phyloP scores from a whole-genome alignment of 495 filamentous ascomycete species.

The Cercophora newfieldiana region DNA sequence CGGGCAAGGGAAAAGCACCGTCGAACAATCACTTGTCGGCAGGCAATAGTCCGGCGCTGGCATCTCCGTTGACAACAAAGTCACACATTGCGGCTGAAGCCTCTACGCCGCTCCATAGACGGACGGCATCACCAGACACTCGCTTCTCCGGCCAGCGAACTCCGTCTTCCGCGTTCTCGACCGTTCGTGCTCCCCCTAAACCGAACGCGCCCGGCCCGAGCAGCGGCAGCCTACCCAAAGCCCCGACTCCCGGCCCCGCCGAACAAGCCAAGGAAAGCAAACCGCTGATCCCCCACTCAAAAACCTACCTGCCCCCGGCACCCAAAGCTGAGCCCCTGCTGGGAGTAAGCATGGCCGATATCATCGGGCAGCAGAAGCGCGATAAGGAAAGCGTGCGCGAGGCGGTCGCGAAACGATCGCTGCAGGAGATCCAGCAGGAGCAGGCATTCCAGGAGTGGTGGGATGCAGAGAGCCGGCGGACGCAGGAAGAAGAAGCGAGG shows the following conservation, averaged over 20 bases:
- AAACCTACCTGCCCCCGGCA: slow-evolving; percentile 47
- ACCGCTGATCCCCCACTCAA: slow-evolving; percentile 50
- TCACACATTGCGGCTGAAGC: slow-evolving; percentile 34
- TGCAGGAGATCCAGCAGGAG: slow-evolving; percentile 93
- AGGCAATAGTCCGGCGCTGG: slow-evolving; percentile 46
- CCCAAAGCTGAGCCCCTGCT: slow-evolving; percentile 56
- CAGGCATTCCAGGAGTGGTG: slow-evolving; percentile 98
- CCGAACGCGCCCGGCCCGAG: slow-evolving; percentile 10
- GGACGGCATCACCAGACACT: slow-evolving; percentile 57
- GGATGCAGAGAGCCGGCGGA: slow-evolving; percentile 81
- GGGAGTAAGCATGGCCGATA: slow-evolving; percentile 79
- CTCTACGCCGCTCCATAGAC: slow-evolving; percentile 36
- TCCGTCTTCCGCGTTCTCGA: slow-evolving; percentile 8
- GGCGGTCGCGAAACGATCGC: slow-evolving; percentile 77
- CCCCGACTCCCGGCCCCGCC: not conserved
- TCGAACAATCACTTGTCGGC: slow-evolving; percentile 32
- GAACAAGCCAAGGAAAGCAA: slow-evolving; percentile 1
- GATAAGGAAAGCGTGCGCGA: slow-evolving; percentile 83
- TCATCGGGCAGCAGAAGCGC: slow-evolving; percentile 79
- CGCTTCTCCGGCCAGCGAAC: slow-evolving; percentile 53
- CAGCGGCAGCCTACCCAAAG: slow-evolving; percentile 18
- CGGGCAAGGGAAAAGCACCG: slow-evolving; percentile 32
- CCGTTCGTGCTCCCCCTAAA: slow-evolving; percentile 7
- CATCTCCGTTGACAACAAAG: slow-evolving; percentile 41
- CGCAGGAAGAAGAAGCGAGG: slow-evolving; percentile 63